Conservation (phyloP, 169 alveolate species). For the Plasmodium gallinaceum region DNA sequence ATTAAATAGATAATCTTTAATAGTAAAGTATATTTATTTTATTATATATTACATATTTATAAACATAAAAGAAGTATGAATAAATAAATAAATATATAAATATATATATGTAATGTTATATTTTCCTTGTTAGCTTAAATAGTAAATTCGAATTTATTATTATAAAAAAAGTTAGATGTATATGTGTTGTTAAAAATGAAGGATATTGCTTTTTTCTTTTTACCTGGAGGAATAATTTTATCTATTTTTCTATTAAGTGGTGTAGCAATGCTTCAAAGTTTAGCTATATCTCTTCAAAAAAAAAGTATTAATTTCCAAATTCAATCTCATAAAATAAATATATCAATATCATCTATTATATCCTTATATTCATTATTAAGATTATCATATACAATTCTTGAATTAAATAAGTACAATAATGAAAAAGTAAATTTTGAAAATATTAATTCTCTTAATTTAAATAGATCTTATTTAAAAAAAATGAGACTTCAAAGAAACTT, state of each 20-base stretch:
- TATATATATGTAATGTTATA: background rate
- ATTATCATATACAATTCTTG: conserved; percentile 27
- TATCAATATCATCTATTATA: conserved; percentile 44
- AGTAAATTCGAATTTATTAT: too few relatives aligned
- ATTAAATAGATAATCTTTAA: too few relatives aligned
- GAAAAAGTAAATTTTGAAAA: conserved; percentile 6
- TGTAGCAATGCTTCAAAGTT: conserved; percentile 50
- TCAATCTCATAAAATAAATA: conserved; percentile 15
- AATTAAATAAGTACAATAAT: conserved; percentile 7
- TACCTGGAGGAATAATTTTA: conserved; percentile 53
- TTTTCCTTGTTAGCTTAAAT: too few relatives aligned
- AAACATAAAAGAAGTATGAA: background rate
- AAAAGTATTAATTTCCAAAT: conserved; percentile 54
- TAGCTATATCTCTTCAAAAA: conserved; percentile 62
- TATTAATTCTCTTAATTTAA: background rate
- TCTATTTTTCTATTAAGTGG: conserved; percentile 55
- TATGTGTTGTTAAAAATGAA: conserved; percentile 17
- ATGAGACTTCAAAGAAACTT: conserved; percentile 65
- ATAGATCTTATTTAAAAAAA: conserved; percentile 50
- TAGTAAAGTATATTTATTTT: background rate
- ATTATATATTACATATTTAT: conserved; percentile 12
- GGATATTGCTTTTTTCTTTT: conserved; percentile 61
- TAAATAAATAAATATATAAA: background rate
- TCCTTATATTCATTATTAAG: conserved; percentile 58
- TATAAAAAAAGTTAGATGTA: background rate